phyloP scores from a whole-genome alignment of 2,329 filamentous ascomycete species.

The Exophiala calicioides region DNA sequence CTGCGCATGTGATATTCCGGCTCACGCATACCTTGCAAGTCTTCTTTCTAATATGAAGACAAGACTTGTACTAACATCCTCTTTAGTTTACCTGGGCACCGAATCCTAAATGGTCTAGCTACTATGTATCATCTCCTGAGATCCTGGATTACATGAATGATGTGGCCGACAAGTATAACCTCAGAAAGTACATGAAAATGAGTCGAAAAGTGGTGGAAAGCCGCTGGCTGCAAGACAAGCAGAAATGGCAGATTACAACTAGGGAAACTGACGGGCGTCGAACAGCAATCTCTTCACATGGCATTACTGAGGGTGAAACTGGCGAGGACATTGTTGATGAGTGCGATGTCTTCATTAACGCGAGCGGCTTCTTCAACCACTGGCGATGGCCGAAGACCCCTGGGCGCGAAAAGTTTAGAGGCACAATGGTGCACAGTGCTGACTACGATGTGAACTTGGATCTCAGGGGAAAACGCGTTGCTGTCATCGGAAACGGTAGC shows the following conservation, averaged over 20 bases:
- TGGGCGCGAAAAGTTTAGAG: slow-evolving; percentile 34
- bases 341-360: slow-evolving; percentile 45
- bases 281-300: background rate
- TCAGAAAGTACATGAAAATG: slow-evolving; percentile 23
- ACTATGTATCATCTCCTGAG: slow-evolving; percentile 18
- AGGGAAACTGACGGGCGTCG: background rate
- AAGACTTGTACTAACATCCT: background rate
- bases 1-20: slow-evolving; percentile 24
- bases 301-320: background rate
- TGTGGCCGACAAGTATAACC: slow-evolving; percentile 22
- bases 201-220: slow-evolving; percentile 14
- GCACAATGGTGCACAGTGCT: slow-evolving; percentile 42
- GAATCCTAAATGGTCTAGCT: slow-evolving; percentile 18
- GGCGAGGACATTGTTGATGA: slow-evolving; percentile 47
- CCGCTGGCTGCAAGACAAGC: slow-evolving; percentile 15
- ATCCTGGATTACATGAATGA: slow-evolving; percentile 25
- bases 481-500: slow-evolving; percentile 40
- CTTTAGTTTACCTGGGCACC: slow-evolving; percentile 3
- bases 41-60: background rate
- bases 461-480: slow-evolving; percentile 33
- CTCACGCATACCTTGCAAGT: slow-evolving; percentile 10
- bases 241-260: slow-evolving; percentile 13
- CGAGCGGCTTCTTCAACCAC: slow-evolving; percentile 30
- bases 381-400: slow-evolving; percentile 32
- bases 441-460: slow-evolving; percentile 38